Evolutionary conservation across 2,329 filamentous ascomycete genomes (phyloP), one percentile per base, ranked within the genome.

Genomic region (Apiospora pterosperma): DNA sequence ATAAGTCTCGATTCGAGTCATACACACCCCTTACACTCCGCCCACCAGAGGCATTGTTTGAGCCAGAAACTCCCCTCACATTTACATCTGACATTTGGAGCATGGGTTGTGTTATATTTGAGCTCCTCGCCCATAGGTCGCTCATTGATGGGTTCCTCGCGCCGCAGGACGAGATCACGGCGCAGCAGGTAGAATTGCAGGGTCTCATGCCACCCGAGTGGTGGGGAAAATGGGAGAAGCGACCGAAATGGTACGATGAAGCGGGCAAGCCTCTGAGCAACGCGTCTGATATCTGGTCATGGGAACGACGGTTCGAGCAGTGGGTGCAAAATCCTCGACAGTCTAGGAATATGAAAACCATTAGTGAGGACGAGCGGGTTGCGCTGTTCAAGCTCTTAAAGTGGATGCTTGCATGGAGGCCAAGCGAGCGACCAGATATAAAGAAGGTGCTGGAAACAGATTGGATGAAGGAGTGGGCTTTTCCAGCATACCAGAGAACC

Each of bases 11-110:
- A 69, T 61, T 64, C 31, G 23, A 66, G n/a, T 62, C 64, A 14
- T 58, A 72, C 31, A 73, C 67, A 1, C 72, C 72, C 10, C 62
- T 66, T 4, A 62, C 65, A 1, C 44, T 65, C 16, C 58, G 64
- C 16, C 60, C 60, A n/a, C 78, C 77, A 0, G 78, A 80, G 67
- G 69, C 69, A 31, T 68, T 69, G 16, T 80, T 81, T 63, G 75
- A 78, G 36, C 72, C 75, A 36, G 65, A 64, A 16, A 73, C 52
- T 14, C 71, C 77, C 16, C 71, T 80, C 6, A 73, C 74, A 1
- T 76, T 75, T 42, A 25, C 71, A 25, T 75, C 76, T 1, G 77
- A 80, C 44, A 77, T 79, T 16, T 80, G 77, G 78, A 77, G 74
- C 19, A 73, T 80, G 4, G 74, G 71, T 0, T 80, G 75, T 62